These are phyloP conservation scores for Penicillium chermesinum DNA, from an alignment of 495 filamentous ascomycete genomes.

Conservation along the genomic window DNA sequence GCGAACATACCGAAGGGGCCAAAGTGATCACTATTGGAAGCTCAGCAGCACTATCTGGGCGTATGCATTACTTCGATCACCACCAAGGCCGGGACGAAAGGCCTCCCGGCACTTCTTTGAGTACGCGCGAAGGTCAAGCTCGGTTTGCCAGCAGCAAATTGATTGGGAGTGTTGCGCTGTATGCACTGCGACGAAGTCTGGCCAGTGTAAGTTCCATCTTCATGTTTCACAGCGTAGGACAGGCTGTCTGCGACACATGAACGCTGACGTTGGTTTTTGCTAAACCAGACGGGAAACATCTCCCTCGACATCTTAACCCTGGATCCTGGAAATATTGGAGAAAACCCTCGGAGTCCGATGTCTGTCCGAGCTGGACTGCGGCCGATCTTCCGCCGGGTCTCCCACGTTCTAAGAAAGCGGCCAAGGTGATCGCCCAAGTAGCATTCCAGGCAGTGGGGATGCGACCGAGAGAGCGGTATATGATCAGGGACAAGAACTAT, in stretches of 20 bases:
- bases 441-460: constrained; percentile 35
- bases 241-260: neutral
- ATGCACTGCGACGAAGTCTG: constrained; percentile 39
- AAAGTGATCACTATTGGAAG: constrained; percentile 41
- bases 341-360: constrained; percentile 29
- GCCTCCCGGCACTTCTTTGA: constrained; percentile 23
- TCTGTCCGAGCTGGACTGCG: constrained; percentile 34
- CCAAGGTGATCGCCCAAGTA: constrained; percentile 37
- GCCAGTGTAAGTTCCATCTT: constrained; percentile 24
- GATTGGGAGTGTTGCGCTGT: constrained; percentile 35
- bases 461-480: constrained; percentile 37
- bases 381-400: constrained; percentile 36
- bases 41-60: constrained; percentile 30
- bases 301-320: constrained; percentile 38
- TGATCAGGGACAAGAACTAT: constrained; percentile 35
- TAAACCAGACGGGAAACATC: constrained; percentile 30
- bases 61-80: constrained; percentile 34
- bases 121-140: constrained; percentile 28
- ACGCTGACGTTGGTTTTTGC: neutral
- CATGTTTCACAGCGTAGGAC: neutral
- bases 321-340: constrained; percentile 36
- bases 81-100: constrained; percentile 12
- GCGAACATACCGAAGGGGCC: constrained; percentile 29
- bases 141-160: constrained; percentile 42
- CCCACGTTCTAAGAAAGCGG: constrained; percentile 37